Evolutionary conservation across 116 monocot genomes (phyloP).

Genomic region (Papilionanthe hybrid): DNA sequence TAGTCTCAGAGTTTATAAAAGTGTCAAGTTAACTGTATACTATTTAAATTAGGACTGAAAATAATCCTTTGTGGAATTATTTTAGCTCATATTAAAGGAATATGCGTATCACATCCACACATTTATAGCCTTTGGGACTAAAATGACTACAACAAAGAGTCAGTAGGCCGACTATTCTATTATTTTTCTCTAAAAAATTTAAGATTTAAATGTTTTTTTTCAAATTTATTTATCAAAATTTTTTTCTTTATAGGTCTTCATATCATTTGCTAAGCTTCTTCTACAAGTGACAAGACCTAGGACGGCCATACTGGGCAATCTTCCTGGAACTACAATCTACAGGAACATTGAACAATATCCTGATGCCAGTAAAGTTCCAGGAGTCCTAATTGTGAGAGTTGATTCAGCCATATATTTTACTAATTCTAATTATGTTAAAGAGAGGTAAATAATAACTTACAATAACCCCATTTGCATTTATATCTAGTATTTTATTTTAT

Average conservation of each 20-base stretch:
- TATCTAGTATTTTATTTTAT: not conserved
- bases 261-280: slow-evolving; percentile 87
- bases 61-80: too few species aligned
- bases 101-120: too few species aligned
- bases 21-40: too few species aligned
- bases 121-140: too few species aligned
- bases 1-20: too few species aligned
- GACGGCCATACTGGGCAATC: slow-evolving; percentile 78
- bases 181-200: not conserved
- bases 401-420: slow-evolving; percentile 93
- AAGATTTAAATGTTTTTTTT: not conserved
- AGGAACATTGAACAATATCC: slow-evolving; percentile 89
- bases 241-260: slow-evolving; percentile 35
- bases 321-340: slow-evolving; percentile 69
- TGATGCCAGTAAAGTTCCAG: slow-evolving; percentile 58
- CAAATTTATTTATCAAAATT: not conserved
- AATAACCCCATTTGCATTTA: not conserved
- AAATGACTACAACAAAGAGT: too few species aligned
- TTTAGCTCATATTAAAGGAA: too few species aligned
- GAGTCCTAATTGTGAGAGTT: slow-evolving; percentile 66
- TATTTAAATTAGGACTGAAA: too few species aligned
- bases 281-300: slow-evolving; percentile 88
- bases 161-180: too few species aligned
- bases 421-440: slow-evolving; percentile 82
- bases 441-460: slow-evolving; percentile 46